Conservation (phyloP, 2,329 filamentous ascomycete genomes). For the Stemphylium lycopersici region DNA sequence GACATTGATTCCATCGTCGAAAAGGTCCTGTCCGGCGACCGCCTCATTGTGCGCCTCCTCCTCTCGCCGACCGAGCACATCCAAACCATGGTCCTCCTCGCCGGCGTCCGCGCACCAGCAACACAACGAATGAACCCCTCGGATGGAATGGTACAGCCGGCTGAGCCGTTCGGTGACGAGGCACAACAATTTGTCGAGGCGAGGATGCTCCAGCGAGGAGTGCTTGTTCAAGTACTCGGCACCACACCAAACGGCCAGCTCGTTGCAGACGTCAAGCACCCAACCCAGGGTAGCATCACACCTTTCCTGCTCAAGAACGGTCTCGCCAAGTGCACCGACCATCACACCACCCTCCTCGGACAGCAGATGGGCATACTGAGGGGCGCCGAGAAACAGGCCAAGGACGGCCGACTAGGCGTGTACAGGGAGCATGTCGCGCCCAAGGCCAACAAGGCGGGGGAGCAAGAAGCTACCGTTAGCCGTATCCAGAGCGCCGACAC, state of each 20-base stretch:
- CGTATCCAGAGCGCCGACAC: constrained; percentile 90
- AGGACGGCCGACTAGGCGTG: constrained; percentile 75
- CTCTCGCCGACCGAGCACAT: constrained; percentile 82
- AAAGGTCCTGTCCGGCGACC: constrained; percentile 88
- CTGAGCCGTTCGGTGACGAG: constrained; percentile 89
- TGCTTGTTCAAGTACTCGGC: constrained; percentile 83
- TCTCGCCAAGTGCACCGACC: constrained; percentile 90
- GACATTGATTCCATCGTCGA: constrained; percentile 82
- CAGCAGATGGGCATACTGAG: constrained; percentile 84
- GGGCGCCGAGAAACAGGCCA: constrained; percentile 84
- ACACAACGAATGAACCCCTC: constrained; percentile 82
- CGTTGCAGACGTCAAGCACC: constrained; percentile 86
- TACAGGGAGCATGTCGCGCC: constrained; percentile 78
- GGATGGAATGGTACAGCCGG: constrained; percentile 79
- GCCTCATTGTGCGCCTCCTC: constrained; percentile 81
- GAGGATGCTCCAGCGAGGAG: constrained; percentile 82
- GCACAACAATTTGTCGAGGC: constrained; percentile 86
- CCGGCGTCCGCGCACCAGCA: constrained; percentile 86
- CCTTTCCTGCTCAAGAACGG: constrained; percentile 89
- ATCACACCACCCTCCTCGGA: constrained; percentile 91
- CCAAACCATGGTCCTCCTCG: constrained; percentile 86
- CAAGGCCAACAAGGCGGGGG: constrained; percentile 65
- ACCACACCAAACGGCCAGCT: constrained; percentile 89
- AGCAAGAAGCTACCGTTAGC: constrained; percentile 80
- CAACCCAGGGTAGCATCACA: constrained; percentile 83